phyloP scores from a whole-genome alignment of 768 basidiomycete species.

The Naganishia vaughanmartiniae region DNA sequence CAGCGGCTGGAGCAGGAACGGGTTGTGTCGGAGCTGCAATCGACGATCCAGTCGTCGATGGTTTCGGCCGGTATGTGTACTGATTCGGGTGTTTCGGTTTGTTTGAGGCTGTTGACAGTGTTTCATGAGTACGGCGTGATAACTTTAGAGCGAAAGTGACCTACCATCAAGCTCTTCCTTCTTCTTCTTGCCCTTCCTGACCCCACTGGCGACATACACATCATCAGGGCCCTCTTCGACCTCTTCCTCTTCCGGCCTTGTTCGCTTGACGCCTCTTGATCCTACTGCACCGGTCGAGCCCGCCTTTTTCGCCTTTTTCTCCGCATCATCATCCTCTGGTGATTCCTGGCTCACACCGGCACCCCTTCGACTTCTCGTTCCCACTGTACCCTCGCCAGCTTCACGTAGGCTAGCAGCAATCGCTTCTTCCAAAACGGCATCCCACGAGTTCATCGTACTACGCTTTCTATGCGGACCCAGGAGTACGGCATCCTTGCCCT shows the following conservation, averaged over 20 bases:
- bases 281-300: slow-evolving; percentile 48
- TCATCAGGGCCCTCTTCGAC: slow-evolving; percentile 50
- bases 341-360: not conserved
- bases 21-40: slow-evolving; percentile 30
- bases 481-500: not conserved
- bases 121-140: not conserved
- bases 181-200: slow-evolving; percentile 41
- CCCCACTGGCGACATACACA: slow-evolving; percentile 56
- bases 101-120: not conserved
- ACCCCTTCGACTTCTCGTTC: slow-evolving; percentile 36
- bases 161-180: slow-evolving; percentile 55
- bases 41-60: slow-evolving; percentile 22
- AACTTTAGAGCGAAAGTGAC: not conserved
- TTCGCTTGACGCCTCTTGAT: slow-evolving; percentile 32
- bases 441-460: slow-evolving; percentile 96
- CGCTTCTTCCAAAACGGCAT: slow-evolving; percentile 83
- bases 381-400: slow-evolving; percentile 33
- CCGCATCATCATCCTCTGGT: slow-evolving; percentile 45
- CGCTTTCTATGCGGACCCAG: slow-evolving; percentile 65
- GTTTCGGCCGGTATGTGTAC: slow-evolving; percentile 56
- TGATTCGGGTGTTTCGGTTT: slow-evolving; percentile 57
- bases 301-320: slow-evolving; percentile 47
- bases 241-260: slow-evolving; percentile 54
- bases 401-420: slow-evolving; percentile 48
- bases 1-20: slow-evolving; percentile 19